A percentile compares a stretch with the other conserved stretches of the same genome.
Evolutionary conservation across 2,329 filamentous ascomycete species (phyloP).

Genomic region (Cercospora sp.): DNA sequence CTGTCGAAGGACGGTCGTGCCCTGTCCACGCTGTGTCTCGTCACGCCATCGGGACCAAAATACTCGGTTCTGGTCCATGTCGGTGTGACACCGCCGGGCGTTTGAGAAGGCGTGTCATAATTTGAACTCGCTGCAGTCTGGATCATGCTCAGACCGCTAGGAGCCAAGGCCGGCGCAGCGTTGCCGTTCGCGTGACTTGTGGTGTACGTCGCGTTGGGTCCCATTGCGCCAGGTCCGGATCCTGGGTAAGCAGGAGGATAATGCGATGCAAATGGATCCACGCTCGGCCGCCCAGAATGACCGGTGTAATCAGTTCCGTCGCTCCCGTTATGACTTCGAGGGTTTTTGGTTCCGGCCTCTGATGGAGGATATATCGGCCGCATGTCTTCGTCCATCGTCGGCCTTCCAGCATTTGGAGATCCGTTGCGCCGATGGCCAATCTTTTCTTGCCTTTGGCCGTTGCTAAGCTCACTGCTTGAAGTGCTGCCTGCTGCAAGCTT

Average conservation of each 20-base stretch:
- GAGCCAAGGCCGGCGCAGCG: neutral
- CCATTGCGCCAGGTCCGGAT: slow-evolving; percentile 13
- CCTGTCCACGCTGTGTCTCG: slow-evolving; percentile 38
- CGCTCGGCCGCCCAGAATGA: slow-evolving; percentile 42
- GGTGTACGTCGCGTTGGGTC: slow-evolving; percentile 6
- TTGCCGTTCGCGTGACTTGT: slow-evolving; percentile 1
- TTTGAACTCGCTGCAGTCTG: slow-evolving; percentile 14
- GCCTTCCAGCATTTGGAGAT: slow-evolving; percentile 18
- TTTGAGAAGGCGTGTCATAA: slow-evolving; percentile 8
- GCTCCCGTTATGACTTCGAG: slow-evolving; percentile 83
- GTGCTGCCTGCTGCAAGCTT: slow-evolving; percentile 53
- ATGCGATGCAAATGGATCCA: slow-evolving; percentile 38
- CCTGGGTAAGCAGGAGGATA: slow-evolving; percentile 38
- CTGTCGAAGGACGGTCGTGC: slow-evolving; percentile 80
- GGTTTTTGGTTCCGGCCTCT: slow-evolving; percentile 77
- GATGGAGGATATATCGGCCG: slow-evolving; percentile 93
- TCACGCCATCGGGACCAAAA: slow-evolving; percentile 9
- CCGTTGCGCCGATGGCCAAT: slow-evolving; percentile 48
- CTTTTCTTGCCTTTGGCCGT: slow-evolving; percentile 15
- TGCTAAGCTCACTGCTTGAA: slow-evolving; percentile 56
- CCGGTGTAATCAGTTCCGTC: slow-evolving; percentile 88
- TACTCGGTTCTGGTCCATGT: slow-evolving; percentile 29
- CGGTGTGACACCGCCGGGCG: slow-evolving; percentile 26
- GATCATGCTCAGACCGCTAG: slow-evolving; percentile 12
- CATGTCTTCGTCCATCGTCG: slow-evolving; percentile 77